Percentiles rank a stretch among this genome's conserved stretches.
Evolutionary conservation across 345 rosid species (phyloP).

Genomic region (Theobroma cacao): DNA sequence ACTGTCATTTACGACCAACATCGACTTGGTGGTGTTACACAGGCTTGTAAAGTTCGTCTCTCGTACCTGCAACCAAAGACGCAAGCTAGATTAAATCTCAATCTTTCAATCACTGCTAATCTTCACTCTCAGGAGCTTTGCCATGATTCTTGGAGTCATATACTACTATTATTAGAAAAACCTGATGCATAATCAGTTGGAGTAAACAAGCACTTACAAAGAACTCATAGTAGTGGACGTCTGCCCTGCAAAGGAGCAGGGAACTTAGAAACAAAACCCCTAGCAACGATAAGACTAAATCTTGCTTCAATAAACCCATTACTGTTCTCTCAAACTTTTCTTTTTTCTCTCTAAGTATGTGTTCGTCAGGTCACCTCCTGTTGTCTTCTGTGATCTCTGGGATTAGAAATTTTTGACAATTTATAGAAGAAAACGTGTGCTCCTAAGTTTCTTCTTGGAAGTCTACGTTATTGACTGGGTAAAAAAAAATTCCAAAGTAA

Average conservation of each 20-base stretch:
- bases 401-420: no score
- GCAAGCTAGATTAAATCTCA: no score
- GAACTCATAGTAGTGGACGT: neutral
- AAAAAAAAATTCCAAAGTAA: no score
- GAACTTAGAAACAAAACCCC: neutral
- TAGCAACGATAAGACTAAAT: neutral
- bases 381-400: no score
- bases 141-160: no score
- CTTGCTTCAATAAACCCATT: neutral
- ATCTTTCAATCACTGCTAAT: no score
- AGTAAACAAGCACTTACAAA: neutral
- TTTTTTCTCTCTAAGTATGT: neutral
- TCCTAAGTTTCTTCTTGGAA: no score
- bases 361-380: neutral
- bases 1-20: constrained; percentile 17
- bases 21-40: neutral
- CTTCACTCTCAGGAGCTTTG: no score
- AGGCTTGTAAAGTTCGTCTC: constrained; percentile 1
- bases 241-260: neutral
- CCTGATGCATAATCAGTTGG: no score
- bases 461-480: no score
- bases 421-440: no score
- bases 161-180: no score
- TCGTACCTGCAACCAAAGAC: neutral
- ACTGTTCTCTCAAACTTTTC: neutral